Conservation (phyloP, 225 moss, liverwort and hornwort species). For the Antitrichia curtipendula region DNA sequence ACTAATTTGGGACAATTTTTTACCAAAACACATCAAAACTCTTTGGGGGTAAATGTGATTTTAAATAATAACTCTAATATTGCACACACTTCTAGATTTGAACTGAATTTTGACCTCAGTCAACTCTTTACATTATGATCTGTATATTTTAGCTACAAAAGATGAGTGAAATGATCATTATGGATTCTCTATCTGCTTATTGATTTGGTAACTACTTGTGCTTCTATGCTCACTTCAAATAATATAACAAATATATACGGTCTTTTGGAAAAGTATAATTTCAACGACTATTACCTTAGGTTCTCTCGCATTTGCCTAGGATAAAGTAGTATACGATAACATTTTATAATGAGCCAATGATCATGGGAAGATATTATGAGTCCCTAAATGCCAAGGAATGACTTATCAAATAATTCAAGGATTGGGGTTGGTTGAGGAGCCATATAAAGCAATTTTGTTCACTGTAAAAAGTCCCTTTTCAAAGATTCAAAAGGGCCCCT, state of each 20-base stretch:
- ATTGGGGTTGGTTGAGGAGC: not conserved
- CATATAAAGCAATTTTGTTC: not conserved
- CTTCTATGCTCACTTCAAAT: too few species aligned
- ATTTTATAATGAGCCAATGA: not conserved
- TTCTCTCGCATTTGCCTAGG: not conserved
- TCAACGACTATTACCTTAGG: not conserved
- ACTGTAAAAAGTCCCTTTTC: fast-evolving
- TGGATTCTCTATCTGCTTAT: not conserved
- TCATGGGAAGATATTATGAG: not conserved
- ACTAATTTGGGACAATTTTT: not conserved
- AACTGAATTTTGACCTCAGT: not conserved
- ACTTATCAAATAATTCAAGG: not conserved
- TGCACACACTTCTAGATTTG: not conserved
- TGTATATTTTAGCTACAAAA: not conserved
- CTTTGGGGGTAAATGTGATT: not conserved
- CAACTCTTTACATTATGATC: not conserved
- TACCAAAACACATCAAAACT: not conserved
- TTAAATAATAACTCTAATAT: not conserved
- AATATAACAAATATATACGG: not conserved
- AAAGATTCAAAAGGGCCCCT: too few species aligned
- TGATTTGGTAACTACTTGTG: not conserved
- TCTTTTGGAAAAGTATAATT: not conserved
- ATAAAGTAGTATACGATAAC: not conserved
- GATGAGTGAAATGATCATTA: too few species aligned
- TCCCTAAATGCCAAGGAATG: fast-evolving